Base-by-base conservation (phyloP, 306 rosid species). In the Geum urbanum region DNA sequence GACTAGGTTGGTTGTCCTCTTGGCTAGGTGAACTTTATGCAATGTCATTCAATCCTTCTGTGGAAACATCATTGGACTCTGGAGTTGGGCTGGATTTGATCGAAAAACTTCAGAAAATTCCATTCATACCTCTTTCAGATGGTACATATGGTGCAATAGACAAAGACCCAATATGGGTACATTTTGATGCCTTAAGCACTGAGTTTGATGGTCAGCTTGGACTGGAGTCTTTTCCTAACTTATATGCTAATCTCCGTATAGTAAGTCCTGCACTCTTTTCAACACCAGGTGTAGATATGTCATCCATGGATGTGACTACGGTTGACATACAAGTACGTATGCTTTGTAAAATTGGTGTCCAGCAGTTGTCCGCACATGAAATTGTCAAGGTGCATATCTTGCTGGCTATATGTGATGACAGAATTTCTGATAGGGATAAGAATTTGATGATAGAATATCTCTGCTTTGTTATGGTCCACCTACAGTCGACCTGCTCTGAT, bases 111-210 rank as follows among this genome's bases (percentile, higher is more conserved):
- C 71, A 62, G 73, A 90, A 82, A 58, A 76, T 66, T 19, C 79
- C 90, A 8, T 85, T 88, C 67, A 81, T 94, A 69, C 98, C 96
- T 77, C 98, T 94, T 77, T 94, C 98, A 62, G 87, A 94, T 77
- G 95, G 97, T 74, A 79, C 88, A 57, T 88, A 71, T 85, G 80
- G 89, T 59, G 84, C 98, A 19, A 70, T 94, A 16, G 74, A 81
- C 76, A 84, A 84, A 71, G 97, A 90, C 61, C 79, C 95, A 72
- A 94, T 94, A 68, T 94, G 98, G 98, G 75, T 94, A 71, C 97
- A 85, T 56, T 83, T 79, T 78, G 86, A 86, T 76, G 67, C 74
- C 40, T 74, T 67, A 52, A 76, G 64, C 79, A 60, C 83, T 37
- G 86, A 84, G 49, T 68, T 81, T 78, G 87, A 83, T 55, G 82